Evolutionary conservation across 352 stramenopile species (phyloP), one percentile per base, ranked within the genome.

Genomic region (Pythium grandisporangium): DNA sequence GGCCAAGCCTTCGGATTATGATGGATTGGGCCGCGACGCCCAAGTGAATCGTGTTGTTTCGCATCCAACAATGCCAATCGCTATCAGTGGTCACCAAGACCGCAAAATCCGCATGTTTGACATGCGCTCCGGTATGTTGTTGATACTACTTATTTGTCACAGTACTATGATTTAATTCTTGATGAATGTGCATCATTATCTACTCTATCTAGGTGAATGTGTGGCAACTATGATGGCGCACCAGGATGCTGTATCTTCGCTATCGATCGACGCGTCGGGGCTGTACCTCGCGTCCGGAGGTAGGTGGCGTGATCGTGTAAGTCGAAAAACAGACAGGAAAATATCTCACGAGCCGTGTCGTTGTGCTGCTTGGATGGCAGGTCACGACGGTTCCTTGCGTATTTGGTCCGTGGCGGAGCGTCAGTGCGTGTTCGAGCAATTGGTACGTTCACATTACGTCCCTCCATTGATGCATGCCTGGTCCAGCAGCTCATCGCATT

Each of bases 41-140:
- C 81, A 93, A 79, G 66, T 93, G 11, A 93, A 91, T 56, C 69
- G 26, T 13, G 11, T 58, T 14, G 54, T 52, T 22, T 66, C 82
- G 12, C 81, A 93, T 42, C 81, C 81, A 6, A 91, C 73, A 4
- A 90, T 93, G 77, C 81, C 81, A 5, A 49, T 93, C 10, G 72
- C 75, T 30, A 74, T 93, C 51, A 80, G 71, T 36, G 81, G 73
- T 5, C 81, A 93, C 35, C 73, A 87, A 51, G 81, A 93, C 47
- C 54, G 64, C 21, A 88, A 88, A 53, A 79, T 93, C 34, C 73
- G 81, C 21, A 69, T 93, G 63, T 93, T 92, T 50, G 81, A 93
- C 57, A 75, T 93, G 58, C 81, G 81, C 39, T 74, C 73, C 55
- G 67, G 70, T 80, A 48, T 13, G 45, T 45, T n/a, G n/a, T n/a